A percentile compares a stretch with the other conserved stretches of the same genome.
These are phyloP conservation scores for Clavaria fumosa DNA, from an alignment of 768 basidiomycete species.

Conservation along the genomic window DNA sequence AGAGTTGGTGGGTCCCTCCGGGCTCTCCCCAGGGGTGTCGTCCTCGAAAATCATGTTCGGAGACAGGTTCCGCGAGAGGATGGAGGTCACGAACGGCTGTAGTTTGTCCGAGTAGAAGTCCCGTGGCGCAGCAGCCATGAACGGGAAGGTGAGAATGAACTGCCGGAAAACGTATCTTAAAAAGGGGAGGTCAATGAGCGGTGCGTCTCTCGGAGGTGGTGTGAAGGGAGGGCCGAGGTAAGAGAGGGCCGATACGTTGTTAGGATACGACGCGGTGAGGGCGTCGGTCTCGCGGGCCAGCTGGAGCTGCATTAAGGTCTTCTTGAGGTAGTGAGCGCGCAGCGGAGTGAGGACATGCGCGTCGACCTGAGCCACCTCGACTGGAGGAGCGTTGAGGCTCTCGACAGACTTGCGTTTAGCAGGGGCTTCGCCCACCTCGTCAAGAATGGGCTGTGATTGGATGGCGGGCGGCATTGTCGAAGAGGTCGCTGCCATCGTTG, in stretches of 20 bases:
- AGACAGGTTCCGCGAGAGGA: constrained; percentile 67
- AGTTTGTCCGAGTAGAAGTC: constrained; percentile 91
- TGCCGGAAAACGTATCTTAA: constrained; percentile 82
- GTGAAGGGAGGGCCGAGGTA: constrained; percentile 83
- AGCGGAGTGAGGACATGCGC: constrained; percentile 73
- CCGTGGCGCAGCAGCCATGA: constrained; percentile 76
- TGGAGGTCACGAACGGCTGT: constrained; percentile 81
- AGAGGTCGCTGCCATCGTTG: no score
- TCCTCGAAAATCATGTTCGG: constrained; percentile 46
- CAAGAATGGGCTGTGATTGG: no score
- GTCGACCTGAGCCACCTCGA: no score
- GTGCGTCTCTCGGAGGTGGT: constrained; percentile 43
- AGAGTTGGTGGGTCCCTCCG: constrained; percentile 43
- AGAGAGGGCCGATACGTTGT: constrained; percentile 54
- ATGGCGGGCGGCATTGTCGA: no score
- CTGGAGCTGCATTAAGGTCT: constrained; percentile 79
- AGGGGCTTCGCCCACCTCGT: no score
- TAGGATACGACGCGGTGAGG: constrained; percentile 35
- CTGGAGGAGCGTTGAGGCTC: no score
- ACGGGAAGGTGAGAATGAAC: constrained; percentile 90
- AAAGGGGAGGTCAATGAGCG: constrained; percentile 66
- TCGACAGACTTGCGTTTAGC: no score
- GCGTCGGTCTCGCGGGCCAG: constrained; percentile 63
- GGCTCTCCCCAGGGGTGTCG: constrained; percentile 24
- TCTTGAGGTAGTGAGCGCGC: constrained; percentile 97